These are phyloP conservation scores for Petunia hybrid DNA, from an alignment of 305 asterid species.

Conservation along the genomic window DNA sequence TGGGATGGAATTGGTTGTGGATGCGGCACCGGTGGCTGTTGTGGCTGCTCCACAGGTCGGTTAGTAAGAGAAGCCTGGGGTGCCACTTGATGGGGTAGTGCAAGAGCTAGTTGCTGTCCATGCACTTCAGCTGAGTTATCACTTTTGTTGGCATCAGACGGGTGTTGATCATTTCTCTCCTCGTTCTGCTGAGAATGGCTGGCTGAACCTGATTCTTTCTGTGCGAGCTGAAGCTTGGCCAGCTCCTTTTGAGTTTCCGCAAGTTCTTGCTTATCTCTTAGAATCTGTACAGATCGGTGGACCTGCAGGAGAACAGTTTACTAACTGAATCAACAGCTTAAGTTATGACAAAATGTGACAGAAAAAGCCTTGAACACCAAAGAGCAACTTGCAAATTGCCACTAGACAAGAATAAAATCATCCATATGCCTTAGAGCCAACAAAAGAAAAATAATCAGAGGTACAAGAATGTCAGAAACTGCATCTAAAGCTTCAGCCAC, in stretches of 20 bases:
- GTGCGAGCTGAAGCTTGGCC: constrained; percentile 84
- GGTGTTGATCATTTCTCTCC: constrained; percentile 51
- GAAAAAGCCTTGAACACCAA: neutral
- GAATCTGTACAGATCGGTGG: constrained; percentile 89
- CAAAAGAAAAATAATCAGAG: neutral
- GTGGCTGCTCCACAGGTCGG: constrained; percentile 62
- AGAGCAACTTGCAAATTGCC: constrained; percentile 18
- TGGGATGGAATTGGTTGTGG: constrained; percentile 65
- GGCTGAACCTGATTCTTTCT: constrained; percentile 65
- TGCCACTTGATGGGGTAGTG: constrained; percentile 71
- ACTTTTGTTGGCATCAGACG: constrained; percentile 55
- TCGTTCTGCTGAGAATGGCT: constrained; percentile 56
- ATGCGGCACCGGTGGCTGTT: constrained; percentile 50
- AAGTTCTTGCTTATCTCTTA: constrained; percentile 93
- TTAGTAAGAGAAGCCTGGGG: constrained; percentile 56
- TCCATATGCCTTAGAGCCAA: constrained; percentile 24
- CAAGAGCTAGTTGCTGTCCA: constrained; percentile 75
- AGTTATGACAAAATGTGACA: constrained; percentile 1
- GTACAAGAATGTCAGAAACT: neutral
- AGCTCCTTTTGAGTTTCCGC: constrained; percentile 91
- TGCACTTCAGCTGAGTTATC: constrained; percentile 62
- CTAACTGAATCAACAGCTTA: neutral
- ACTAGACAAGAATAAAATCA: neutral
- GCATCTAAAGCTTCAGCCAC: constrained; percentile 19
- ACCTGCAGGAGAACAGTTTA: constrained; percentile 59